These are phyloP conservation scores for Alternaria viburni DNA, from an alignment of 2,329 filamentous ascomycete species.

Conservation along the genomic window DNA sequence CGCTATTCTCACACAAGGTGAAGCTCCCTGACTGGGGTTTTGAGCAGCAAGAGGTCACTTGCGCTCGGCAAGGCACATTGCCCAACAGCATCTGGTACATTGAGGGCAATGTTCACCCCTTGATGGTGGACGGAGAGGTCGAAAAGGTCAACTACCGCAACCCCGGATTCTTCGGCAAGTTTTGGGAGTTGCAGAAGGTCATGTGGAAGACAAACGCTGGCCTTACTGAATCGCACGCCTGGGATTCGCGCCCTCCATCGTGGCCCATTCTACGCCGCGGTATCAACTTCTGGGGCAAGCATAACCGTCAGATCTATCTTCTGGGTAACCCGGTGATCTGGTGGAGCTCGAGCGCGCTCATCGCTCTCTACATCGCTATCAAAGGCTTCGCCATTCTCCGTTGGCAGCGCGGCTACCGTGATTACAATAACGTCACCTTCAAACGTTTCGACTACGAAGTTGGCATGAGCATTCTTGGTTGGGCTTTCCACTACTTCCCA, in stretches of 20 bases:
- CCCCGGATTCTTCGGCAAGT: slow-evolving; percentile 96
- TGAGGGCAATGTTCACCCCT: slow-evolving; percentile 85
- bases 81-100: slow-evolving; percentile 98
- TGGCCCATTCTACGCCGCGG: slow-evolving; percentile 93
- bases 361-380: slow-evolving; percentile 79
- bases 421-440: slow-evolving; percentile 82
- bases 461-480: slow-evolving; percentile 86
- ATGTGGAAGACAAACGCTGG: slow-evolving; percentile 99
- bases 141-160: slow-evolving; percentile 97
- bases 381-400: slow-evolving; percentile 86
- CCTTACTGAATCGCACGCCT: slow-evolving; percentile 93
- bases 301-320: slow-evolving; percentile 94
- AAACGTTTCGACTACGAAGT: slow-evolving; percentile 99
- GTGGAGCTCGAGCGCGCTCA: slow-evolving; percentile 84
- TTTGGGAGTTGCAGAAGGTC: slow-evolving; percentile 94
- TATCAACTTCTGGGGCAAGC: slow-evolving; percentile 98
- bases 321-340: slow-evolving; percentile 88
- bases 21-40: slow-evolving; percentile 98
- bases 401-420: slow-evolving; percentile 91
- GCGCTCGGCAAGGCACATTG: slow-evolving; percentile 85
- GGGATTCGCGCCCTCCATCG: slow-evolving; percentile 92
- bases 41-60: slow-evolving; percentile 99
- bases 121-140: slow-evolving; percentile 67
- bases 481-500: slow-evolving; percentile 98
- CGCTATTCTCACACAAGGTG: slow-evolving; percentile 97